Conservation (phyloP, 768 basidiomycete genomes). For the Mycena floridula region DNA sequence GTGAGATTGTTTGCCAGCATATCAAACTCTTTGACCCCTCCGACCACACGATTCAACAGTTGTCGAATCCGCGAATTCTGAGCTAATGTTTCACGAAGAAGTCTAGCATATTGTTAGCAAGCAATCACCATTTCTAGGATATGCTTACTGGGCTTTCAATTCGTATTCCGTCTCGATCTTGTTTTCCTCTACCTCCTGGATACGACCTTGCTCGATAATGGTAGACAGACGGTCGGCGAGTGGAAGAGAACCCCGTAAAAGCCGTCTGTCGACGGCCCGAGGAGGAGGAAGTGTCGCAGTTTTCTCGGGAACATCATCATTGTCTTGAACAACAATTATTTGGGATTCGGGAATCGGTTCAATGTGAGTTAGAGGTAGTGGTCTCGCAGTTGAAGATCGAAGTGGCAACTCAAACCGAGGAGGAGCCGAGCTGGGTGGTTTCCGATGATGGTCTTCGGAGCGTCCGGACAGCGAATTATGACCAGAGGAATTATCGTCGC, state of each 20-base stretch:
- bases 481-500: slow-evolving; percentile 43
- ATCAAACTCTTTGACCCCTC: slow-evolving; percentile 61
- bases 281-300: background rate
- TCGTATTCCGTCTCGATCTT: slow-evolving; percentile 52
- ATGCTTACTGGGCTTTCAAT: slow-evolving; percentile 47
- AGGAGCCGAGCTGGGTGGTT: no score
- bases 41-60: slow-evolving; percentile 59
- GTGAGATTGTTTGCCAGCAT: slow-evolving; percentile 46
- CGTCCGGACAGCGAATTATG: slow-evolving; percentile 40
- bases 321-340: background rate
- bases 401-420: no score
- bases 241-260: slow-evolving; percentile 21
- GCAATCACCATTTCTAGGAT: no score
- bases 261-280: slow-evolving; percentile 6
- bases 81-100: slow-evolving; percentile 49
- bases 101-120: no score
- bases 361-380: background rate
- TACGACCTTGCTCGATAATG: slow-evolving; percentile 26
- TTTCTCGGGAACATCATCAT: background rate
- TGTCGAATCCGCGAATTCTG: slow-evolving; percentile 69
- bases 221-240: slow-evolving; percentile 16
- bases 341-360: background rate
- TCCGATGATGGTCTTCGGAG: slow-evolving; percentile 18
- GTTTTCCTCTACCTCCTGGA: slow-evolving; percentile 39
- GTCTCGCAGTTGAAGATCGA: no score